phyloP scores from a whole-genome alignment of 208 protist species.

The Leishmania turanica region DNA sequence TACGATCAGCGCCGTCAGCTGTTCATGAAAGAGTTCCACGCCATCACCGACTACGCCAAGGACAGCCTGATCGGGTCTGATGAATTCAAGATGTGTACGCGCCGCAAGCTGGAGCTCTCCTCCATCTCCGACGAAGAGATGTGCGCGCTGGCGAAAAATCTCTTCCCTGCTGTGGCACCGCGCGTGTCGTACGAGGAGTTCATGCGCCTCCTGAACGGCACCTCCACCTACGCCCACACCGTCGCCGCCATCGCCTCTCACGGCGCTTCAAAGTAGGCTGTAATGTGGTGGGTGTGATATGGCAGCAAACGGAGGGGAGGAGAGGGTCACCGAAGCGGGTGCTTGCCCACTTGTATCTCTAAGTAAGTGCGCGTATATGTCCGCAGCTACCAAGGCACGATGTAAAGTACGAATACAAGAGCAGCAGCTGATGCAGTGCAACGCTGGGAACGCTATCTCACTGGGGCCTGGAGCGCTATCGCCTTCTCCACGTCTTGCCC shows the following conservation, averaged over 20 bases:
- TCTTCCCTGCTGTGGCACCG: slow-evolving; percentile 67
- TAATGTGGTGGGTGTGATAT: not conserved
- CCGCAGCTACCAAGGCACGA: not conserved
- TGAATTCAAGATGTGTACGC: slow-evolving; percentile 87
- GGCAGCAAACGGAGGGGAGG: not conserved
- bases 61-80: slow-evolving; percentile 86
- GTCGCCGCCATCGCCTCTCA: slow-evolving; percentile 65
- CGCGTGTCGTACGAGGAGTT: slow-evolving; percentile 86
- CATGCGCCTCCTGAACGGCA: slow-evolving; percentile 85
- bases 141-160: slow-evolving; percentile 66
- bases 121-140: slow-evolving; percentile 74
- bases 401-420: not conserved
- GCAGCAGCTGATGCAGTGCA: not conserved
- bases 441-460: not conserved
- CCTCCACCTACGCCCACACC: slow-evolving; percentile 79
- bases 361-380: not conserved
- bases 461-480: not conserved
- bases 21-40: slow-evolving; percentile 88
- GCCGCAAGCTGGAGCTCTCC: slow-evolving; percentile 64
- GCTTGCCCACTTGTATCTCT: not conserved
- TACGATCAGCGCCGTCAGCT: slow-evolving; percentile 87
- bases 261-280: slow-evolving; percentile 36
- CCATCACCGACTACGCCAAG: slow-evolving; percentile 85
- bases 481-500: not conserved
- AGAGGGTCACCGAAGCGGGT: not conserved